phyloP scores from a whole-genome alignment of 2,329 filamentous ascomycete species.

The Pseudogymnoascus sp. region DNA sequence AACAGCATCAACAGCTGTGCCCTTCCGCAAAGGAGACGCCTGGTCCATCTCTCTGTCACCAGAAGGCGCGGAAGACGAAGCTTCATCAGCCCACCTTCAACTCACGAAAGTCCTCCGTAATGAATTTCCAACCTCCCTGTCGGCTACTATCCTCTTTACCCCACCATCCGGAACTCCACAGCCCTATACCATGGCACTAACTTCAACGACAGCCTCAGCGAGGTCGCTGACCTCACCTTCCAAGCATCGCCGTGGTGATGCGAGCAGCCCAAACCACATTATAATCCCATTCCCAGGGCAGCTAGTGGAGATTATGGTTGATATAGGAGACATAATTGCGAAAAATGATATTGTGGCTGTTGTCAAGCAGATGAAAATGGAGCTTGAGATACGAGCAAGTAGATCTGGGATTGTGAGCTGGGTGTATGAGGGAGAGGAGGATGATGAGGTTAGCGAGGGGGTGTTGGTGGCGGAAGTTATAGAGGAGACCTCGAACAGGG shows the following conservation, averaged over 20 bases:
- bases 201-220: conserved; percentile 37
- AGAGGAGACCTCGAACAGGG: background rate
- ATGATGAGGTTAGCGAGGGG: conserved; percentile 22
- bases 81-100: conserved; percentile 41
- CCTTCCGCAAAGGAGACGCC: conserved; percentile 51
- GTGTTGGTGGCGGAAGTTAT: conserved; percentile 14
- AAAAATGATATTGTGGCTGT: conserved; percentile 48
- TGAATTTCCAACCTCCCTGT: conserved; percentile 48
- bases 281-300: conserved; percentile 50
- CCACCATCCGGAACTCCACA: conserved; percentile 38
- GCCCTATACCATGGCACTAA: conserved; percentile 34
- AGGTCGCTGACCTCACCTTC: conserved; percentile 41
- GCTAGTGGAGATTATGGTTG: conserved; percentile 49
- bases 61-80: conserved; percentile 16
- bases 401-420: conserved; percentile 20
- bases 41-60: conserved; percentile 45
- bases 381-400: conserved; percentile 45
- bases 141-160: conserved; percentile 41
- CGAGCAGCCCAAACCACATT: conserved; percentile 42
- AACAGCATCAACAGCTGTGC: conserved; percentile 25
- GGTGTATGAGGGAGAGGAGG: conserved; percentile 23
- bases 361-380: conserved; percentile 62
- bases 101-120: conserved; percentile 48
- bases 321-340: conserved; percentile 39
- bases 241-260: conserved; percentile 41